Evolutionary conservation across 176 grass and related monocot genomes (phyloP).

Genomic region (Cenchrus americanus): DNA sequence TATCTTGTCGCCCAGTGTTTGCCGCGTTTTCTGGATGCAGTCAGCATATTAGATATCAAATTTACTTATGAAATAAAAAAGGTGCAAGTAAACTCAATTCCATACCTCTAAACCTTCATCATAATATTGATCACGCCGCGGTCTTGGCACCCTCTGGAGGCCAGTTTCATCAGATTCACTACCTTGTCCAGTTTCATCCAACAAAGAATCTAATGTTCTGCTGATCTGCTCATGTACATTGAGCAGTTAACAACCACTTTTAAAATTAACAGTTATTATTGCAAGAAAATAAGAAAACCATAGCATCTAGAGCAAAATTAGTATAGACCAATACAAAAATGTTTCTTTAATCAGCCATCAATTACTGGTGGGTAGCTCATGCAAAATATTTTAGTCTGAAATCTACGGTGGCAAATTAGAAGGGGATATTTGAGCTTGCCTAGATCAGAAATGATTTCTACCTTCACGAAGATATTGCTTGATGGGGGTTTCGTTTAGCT

Average conservation of each 20-base stretch:
- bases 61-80: neutral
- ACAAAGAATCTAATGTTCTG: constrained; percentile 55
- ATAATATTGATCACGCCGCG: constrained; percentile 43
- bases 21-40: constrained; percentile 65
- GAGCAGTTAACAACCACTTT: neutral
- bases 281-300: neutral
- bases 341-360: neutral
- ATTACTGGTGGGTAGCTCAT: neutral
- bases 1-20: constrained; percentile 71
- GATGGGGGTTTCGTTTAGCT: neutral
- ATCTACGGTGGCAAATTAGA: neutral
- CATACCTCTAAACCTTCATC: constrained; percentile 69
- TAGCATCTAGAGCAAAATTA: neutral
- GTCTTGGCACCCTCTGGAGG: constrained; percentile 32
- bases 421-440: neutral
- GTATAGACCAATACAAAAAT: neutral
- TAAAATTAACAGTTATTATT: neutral
- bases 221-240: constrained; percentile 60
- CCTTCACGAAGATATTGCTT: constrained; percentile 1
- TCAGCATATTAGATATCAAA: constrained; percentile 27
- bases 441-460: neutral
- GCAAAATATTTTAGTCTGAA: neutral
- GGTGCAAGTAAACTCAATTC: neutral
- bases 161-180: constrained; percentile 53
- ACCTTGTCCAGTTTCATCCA: constrained; percentile 57